These are phyloP conservation scores for Capsicum rhomboideum DNA, from an alignment of 257 asterid genomes.

Conservation along the genomic window DNA sequence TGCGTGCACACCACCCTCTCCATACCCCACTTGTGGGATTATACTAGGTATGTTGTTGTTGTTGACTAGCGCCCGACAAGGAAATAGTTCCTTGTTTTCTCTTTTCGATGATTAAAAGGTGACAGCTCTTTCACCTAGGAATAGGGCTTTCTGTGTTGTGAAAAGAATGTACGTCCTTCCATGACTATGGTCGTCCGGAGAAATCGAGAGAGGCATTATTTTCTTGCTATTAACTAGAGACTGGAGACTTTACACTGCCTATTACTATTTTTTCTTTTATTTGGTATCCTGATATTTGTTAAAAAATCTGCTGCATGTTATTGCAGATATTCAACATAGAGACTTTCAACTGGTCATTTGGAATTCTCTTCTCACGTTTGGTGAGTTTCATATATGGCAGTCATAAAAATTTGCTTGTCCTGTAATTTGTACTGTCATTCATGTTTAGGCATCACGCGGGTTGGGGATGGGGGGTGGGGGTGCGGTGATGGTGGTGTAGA, in stretches of 20 bases:
- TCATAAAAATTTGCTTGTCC: neutral
- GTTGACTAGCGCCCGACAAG: too few species aligned
- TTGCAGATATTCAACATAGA: constrained; percentile 80
- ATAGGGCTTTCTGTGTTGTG: neutral
- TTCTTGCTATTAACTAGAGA: neutral
- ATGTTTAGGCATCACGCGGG: neutral
- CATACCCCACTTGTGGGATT: too few species aligned
- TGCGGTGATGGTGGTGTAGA: too few species aligned
- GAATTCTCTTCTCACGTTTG: constrained; percentile 93
- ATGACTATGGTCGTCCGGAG: neutral
- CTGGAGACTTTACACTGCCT: neutral
- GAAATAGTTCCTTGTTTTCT: too few species aligned
- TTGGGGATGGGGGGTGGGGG: too few species aligned
- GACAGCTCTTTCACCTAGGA: too few species aligned
- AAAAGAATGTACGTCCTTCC: neutral
- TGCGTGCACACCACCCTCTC: too few species aligned
- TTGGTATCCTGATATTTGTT: neutral
- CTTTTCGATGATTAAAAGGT: too few species aligned
- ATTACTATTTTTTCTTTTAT: neutral
- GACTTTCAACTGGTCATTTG: constrained; percentile 86
- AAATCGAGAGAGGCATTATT: neutral
- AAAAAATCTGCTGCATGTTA: constrained; percentile 8
- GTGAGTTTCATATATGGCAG: constrained; percentile 31
- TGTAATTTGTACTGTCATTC: neutral
- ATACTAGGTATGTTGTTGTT: too few species aligned